Evolutionary conservation across 208 protist genomes (phyloP).

Genomic region (Crithidia mellificae): DNA sequence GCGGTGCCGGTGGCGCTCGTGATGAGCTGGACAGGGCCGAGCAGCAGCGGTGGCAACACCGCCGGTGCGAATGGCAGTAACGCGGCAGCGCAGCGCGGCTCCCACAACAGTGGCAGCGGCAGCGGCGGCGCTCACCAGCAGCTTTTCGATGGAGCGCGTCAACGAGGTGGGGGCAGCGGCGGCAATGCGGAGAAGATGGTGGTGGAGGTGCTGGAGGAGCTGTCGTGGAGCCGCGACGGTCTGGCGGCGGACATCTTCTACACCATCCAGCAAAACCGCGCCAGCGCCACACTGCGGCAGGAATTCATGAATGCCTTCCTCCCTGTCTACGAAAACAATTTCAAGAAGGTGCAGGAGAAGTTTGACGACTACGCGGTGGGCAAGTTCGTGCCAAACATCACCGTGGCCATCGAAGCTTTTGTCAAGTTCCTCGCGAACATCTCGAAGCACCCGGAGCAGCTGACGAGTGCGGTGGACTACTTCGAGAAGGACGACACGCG

Average conservation of each 20-base stretch:
- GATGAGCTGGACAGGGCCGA: conserved; percentile 68
- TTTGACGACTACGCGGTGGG: conserved; percentile 78
- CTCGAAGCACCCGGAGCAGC: conserved; percentile 35
- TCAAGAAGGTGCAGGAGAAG: conserved; percentile 45
- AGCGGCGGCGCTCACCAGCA: conserved; percentile 20
- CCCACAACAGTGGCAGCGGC: conserved; percentile 16
- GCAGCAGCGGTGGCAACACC: conserved; percentile 11
- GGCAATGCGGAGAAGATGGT: conserved; percentile 53
- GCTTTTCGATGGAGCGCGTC: conserved; percentile 2
- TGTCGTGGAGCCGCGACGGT: conserved; percentile 73
- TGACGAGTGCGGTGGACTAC: conserved; percentile 40
- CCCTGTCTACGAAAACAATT: conserved; percentile 66
- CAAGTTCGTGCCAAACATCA: conserved; percentile 86
- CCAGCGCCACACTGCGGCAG: conserved; percentile 59
- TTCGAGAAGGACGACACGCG: conserved; percentile 40
- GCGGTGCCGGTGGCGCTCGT: conserved; percentile 74
- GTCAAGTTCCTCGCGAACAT: conserved; percentile 65
- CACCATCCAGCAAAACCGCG: conserved; percentile 64
- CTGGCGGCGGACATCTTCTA: conserved; percentile 81
- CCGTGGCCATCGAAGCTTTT: conserved; percentile 77
- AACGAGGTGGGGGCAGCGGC: conserved; percentile 4
- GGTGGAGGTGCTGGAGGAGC: conserved; percentile 70
- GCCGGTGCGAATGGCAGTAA: conserved; percentile 1
- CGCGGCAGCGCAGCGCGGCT: conserved; percentile 13
- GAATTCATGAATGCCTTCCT: conserved; percentile 83